These are phyloP conservation scores for Luffa acutangula DNA, from an alignment of 306 rosid species.

Conservation along the genomic window DNA sequence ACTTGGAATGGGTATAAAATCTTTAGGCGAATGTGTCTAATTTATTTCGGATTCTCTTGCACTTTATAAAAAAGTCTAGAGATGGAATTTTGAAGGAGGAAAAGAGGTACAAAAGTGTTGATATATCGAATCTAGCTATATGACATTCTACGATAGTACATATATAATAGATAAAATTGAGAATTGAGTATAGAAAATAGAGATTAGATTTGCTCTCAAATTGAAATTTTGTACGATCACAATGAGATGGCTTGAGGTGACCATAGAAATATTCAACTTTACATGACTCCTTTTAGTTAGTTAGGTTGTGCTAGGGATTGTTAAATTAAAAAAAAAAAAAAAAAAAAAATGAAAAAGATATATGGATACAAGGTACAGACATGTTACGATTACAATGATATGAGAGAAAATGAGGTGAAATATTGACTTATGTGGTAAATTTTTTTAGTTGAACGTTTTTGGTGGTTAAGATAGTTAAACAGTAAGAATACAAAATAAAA, in stretches of 20 bases:
- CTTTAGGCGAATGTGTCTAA: not conserved
- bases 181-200: not conserved
- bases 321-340: not conserved
- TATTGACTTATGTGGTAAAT: not conserved
- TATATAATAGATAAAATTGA: not conserved
- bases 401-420: not conserved
- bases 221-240: not conserved
- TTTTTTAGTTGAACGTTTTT: not conserved
- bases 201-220: not conserved
- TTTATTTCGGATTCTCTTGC: not conserved
- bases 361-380: not conserved
- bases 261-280: not conserved
- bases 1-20: not conserved
- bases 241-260: not conserved
- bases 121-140: not conserved
- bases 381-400: not conserved
- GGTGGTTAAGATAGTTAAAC: not conserved
- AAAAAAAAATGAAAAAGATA: not conserved
- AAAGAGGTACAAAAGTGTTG: not conserved
- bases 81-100: not conserved
- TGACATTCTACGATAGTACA: not conserved
- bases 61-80: not conserved
- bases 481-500: not conserved
- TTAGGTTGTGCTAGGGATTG: not conserved
- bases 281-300: not conserved